A percentile compares a stretch with the other conserved stretches of the same genome.
Evolutionary conservation across 2,329 filamentous ascomycete species (phyloP).

Genomic region (Didymella sp.): DNA sequence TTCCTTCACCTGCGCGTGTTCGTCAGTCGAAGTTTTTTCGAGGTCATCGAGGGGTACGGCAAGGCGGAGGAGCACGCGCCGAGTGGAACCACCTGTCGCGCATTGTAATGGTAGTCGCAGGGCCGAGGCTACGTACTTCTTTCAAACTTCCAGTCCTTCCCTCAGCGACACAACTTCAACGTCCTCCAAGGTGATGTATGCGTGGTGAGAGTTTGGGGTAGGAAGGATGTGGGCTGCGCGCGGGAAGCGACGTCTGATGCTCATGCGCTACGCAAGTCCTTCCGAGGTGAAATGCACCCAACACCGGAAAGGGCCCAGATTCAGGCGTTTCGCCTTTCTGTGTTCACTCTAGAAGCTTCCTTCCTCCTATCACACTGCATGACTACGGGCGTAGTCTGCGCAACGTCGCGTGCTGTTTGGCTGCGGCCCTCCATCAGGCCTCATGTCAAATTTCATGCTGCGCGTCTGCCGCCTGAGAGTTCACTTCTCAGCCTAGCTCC

Average conservation of each 20-base stretch:
- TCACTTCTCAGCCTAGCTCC: conserved; percentile 27
- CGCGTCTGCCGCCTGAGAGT: conserved; percentile 14
- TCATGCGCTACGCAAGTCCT: conserved; percentile 33
- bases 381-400: not conserved
- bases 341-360: conserved; percentile 25
- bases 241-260: conserved; percentile 35
- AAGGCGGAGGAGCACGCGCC: conserved; percentile 33
- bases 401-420: conserved; percentile 14
- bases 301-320: conserved; percentile 23
- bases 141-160: conserved; percentile 49
- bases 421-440: conserved; percentile 3
- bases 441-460: conserved; percentile 18
- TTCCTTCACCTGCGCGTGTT: conserved; percentile 43
- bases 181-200: conserved; percentile 41
- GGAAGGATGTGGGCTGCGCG: conserved; percentile 30
- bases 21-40: conserved; percentile 44
- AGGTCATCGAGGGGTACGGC: conserved; percentile 36
- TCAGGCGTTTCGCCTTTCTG: conserved; percentile 25
- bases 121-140: conserved; percentile 39
- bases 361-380: conserved; percentile 18
- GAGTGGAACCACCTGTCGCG: conserved; percentile 22
- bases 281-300: conserved; percentile 34
- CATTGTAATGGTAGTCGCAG: conserved; percentile 4
- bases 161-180: conserved; percentile 51
- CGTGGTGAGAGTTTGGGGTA: conserved; percentile 32